These are phyloP conservation scores for Fusarium nodosum DNA, from an alignment of 2,329 filamentous ascomycete genomes.

Conservation along the genomic window DNA sequence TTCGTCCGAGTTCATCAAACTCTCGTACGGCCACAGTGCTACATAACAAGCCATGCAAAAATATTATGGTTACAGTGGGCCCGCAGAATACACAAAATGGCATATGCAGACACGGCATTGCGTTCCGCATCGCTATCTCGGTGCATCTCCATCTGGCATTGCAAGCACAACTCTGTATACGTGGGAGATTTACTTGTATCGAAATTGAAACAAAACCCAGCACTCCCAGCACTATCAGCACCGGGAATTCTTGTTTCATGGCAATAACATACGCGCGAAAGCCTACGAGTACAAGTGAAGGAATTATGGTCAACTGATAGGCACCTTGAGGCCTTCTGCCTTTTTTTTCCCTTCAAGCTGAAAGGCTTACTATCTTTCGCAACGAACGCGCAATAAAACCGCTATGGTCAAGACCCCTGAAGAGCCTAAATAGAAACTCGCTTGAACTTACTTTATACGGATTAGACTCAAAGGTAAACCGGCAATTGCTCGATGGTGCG, in stretches of 20 bases:
- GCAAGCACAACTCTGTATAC: slow-evolving; percentile 9
- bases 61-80: slow-evolving; percentile 24
- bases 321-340: slow-evolving; percentile 26
- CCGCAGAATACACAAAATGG: slow-evolving; percentile 28
- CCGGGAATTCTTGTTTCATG: slow-evolving; percentile 14
- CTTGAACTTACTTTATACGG: slow-evolving; percentile 34
- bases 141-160: slow-evolving; percentile 1
- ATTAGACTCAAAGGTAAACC: slow-evolving; percentile 25
- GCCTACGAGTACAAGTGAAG: slow-evolving; percentile 38
- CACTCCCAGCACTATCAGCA: not conserved
- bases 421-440: slow-evolving; percentile 31
- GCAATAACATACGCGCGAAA: slow-evolving; percentile 21
- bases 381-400: slow-evolving; percentile 31
- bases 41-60: not conserved
- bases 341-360: not conserved
- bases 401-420: slow-evolving; percentile 21
- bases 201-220: slow-evolving; percentile 30
- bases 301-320: slow-evolving; percentile 42
- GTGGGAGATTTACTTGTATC: not conserved
- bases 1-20: slow-evolving; percentile 42
- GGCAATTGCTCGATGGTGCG: slow-evolving; percentile 45
- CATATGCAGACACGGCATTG: slow-evolving; percentile 42
- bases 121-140: slow-evolving; percentile 41
- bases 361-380: not conserved
- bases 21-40: slow-evolving; percentile 16